Evolutionary conservation across 495 filamentous ascomycete genomes (phyloP), one percentile per base, ranked within the genome.

Genomic region (Neurospora sp.): DNA sequence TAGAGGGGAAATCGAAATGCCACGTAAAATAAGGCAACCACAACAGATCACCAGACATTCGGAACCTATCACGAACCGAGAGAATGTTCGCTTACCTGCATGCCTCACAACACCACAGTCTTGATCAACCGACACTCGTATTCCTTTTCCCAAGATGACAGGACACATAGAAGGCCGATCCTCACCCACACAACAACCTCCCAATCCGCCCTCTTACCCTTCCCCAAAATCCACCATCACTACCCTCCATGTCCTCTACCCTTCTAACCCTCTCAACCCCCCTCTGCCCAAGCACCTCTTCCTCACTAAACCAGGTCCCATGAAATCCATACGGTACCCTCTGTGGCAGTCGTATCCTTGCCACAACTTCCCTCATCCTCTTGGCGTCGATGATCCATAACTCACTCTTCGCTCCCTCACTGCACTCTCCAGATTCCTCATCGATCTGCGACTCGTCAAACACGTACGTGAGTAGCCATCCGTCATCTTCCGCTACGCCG

Each of bases 301-400:
- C 83, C 78, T 89, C 87, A 0, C 80, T 76, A 73, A 91, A 91
- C 89, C 89, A 92, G 68, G 83, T 84, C 10, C 89, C 89, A 81
- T 92, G 90, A 71, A 92, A 78, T 1, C 90, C 89, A 75, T 91
- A 91, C 22, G 89, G 90, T 6, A 92, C 90, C 38, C 89, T 77
- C 78, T 90, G 89, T 20, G 89, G 89, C 68, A 92, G 78, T 40
- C 77, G 74, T 41, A 91, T 82, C 71, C 77, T 84, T 11, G 84
- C 86, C 37, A 89, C 79, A 1, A 91, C 83, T 8, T 87, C 82
- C 61, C 73, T 82, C 88, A 92, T 90, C 11, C 81, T 81, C 69
- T 74, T 82, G 18, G 89, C 89, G 76, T 91, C 84, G 69, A 91
- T 83, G 40, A 92, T 81, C 89, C 90, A 92, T n/a, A 91, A 80